Base-by-base conservation (phyloP, 1,139 yeast species). In the Yamadazyma jaroonii region DNA sequence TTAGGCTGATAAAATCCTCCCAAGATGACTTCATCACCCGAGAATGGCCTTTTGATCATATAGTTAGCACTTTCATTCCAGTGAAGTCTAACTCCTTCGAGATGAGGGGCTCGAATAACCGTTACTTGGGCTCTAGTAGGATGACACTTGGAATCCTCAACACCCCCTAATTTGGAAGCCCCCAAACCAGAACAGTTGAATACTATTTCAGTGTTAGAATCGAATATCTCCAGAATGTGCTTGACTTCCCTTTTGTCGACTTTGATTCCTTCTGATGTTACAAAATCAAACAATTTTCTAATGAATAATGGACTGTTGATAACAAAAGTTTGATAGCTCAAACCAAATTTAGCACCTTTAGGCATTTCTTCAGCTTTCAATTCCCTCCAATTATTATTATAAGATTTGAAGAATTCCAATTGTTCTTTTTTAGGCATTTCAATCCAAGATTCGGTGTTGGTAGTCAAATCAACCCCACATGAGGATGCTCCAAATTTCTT, bases 161-260 rank as follows among this genome's bases (percentile, higher is more conserved):
- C 83, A 7, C 86, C 87, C 11, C 77, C 76, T 5, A 84, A 59
- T 79, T 38, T 59, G 33, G 64, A 64, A 6, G 89, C 80, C 2
- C 87, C 85, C 26, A 80, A 62, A n/a, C 90, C 94, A 0, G 85
- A 67, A 56, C 90, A 83, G 50, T 84, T 84, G 67, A 83, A 80
- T 8, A 82, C 82, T 2, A 58, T 62, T 8, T 60, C 62, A 35
- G 67, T 15, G 40, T 52, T 79, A 1, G 84, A 86, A 47, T 81
- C 79, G 8, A 72, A 56, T 33, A 84, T 67, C 50, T 81, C 82
- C 2, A 64, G 53, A 30, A 83, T 33, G 24, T 42, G 42, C n/a
- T 29, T 40, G 38, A 31, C 12, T n/a, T 11, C 13, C 14, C 36
- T 32, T 9, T 48, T 37, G 9, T 32, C 22, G 11, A 47, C 42